These are phyloP conservation scores for Cladophialophora immunda DNA, from an alignment of 2,329 filamentous ascomycete genomes.

Conservation along the genomic window DNA sequence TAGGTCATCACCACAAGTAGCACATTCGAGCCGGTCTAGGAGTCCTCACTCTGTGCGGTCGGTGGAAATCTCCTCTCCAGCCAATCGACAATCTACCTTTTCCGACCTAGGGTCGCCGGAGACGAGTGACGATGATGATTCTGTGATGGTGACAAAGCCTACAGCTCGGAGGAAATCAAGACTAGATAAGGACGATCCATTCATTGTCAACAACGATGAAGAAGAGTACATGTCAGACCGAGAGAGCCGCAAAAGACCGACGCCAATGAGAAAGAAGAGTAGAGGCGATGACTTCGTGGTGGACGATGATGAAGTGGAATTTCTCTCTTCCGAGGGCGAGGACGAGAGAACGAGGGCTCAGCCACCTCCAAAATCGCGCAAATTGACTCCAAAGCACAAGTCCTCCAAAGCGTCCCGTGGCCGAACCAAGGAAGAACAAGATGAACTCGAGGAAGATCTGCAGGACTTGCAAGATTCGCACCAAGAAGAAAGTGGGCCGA, in stretches of 20 bases:
- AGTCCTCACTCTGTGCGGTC: neutral
- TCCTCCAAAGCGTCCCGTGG: conserved; percentile 16
- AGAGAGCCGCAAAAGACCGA: conserved; percentile 40
- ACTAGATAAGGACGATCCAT: conserved; percentile 39
- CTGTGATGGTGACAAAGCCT: conserved; percentile 35
- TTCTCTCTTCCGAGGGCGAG: conserved; percentile 33
- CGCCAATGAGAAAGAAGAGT: conserved; percentile 42
- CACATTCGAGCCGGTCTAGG: conserved; percentile 1
- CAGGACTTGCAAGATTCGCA: conserved; percentile 56
- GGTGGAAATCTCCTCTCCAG: neutral
- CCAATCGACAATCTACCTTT: conserved; percentile 9
- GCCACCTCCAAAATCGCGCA: neutral
- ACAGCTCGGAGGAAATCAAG: conserved; percentile 30
- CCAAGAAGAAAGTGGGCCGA: conserved; percentile 45
- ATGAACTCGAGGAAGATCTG: conserved; percentile 57
- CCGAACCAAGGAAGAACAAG: conserved; percentile 44
- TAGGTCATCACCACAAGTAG: neutral
- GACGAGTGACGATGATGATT: conserved; percentile 45
- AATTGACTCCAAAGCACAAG: conserved; percentile 10
- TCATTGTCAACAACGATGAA: conserved; percentile 42
- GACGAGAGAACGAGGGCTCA: conserved; percentile 17
- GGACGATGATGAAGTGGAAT: conserved; percentile 40
- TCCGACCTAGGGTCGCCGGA: conserved; percentile 42
- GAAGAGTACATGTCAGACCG: conserved; percentile 25
- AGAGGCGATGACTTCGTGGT: conserved; percentile 42